Base-by-base conservation (phyloP, 2,329 filamentous ascomycete genomes). In the Beauveria australis region DNA sequence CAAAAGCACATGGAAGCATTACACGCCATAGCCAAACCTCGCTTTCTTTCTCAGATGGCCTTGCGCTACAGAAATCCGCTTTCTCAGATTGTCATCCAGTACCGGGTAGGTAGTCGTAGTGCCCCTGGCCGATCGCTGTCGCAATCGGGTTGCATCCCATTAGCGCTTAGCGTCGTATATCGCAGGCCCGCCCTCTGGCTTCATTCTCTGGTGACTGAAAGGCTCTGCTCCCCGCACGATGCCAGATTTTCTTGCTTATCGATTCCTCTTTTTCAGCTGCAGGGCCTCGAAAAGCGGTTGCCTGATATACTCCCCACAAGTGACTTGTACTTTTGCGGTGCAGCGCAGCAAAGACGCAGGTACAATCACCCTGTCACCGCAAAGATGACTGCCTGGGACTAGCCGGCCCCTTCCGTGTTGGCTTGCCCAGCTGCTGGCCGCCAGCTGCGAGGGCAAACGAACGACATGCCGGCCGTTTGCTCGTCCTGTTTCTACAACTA, bases 101-200 rank as follows among this genome's bases (percentile, higher is more conserved):
- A 47, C 22, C 46, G 53, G 53, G 53, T 55, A 55, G 24, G 41
- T 16, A 33, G 30, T 33, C 12, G 30, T 33, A 12, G 30, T 33
- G 30, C 30, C 26, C 47, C 28, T 5, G n/a, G 48, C 37, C 47
- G 57, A 59, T 59, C 56, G 30, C 48, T 22, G 18, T 37, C 24
- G 5, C 37, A 41, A 59, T 59, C 57, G 57, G 37, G 57, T 53
- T 53, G 57, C 18, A 53, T 40, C 57, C 57, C 57, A 53, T 40
- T 59, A 19, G 47, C 48, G 57, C 47, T 16, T 59, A 59, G 57
- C 57, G 57, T 59, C 30, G 46, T 24, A 19, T 48, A 22, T 43
- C 43, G 8, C 47, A 16, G 48, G 57, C 48, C 57, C 40, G 48
- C 56, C 37, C 8, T 52, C 26, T 52, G 22, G 26, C 7, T 30